Base-by-base conservation (phyloP, 2,329 filamentous ascomycete species). In the Pseudocercospora vitis region DNA sequence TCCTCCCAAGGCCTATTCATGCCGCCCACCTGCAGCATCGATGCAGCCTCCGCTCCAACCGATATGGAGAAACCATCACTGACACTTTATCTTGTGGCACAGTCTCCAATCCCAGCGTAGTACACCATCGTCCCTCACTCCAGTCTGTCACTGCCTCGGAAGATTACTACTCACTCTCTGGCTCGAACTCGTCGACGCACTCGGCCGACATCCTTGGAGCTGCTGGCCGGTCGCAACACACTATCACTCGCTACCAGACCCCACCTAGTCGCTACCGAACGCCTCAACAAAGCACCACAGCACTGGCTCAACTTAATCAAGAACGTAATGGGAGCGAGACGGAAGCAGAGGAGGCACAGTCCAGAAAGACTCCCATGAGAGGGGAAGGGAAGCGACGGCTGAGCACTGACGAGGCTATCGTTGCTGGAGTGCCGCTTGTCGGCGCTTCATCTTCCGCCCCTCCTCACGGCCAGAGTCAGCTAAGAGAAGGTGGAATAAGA, bases 101-200 rank as follows among this genome's bases (percentile, higher is more conserved):
- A 65, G 64, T 68, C 39, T 68, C 65, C 45, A 65, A 61, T 28
- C 66, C 66, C 23, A 66, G 62, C 32, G 53, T 69, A 53, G 54
- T 70, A 18, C 64, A 65, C 55, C 56, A 54, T 44, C 60, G 63
- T 48, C 62, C 63, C n/a, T 78, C 76, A 2, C 70, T 74, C 57
- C 75, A 75, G 58, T 77, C 74, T 60, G 71, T 78, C 57, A 71
- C 75, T 33, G 76, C 74, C 19, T 76, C 74, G 16, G 75, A 78
- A 63, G 75, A 77, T 65, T 79, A 77, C 70, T 78, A 76, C 67
- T 77, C 74, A 54, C 65, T 77, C 40, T 74, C 73, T 35, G 72
- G 70, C 51, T 74, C 73, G 35, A 72, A 71, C 49, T 63, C 67
- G 48, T 58, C 59, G 19, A 74, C 73, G 46, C 72, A 65, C 56